phyloP scores from a whole-genome alignment of 2,329 filamentous ascomycete species.

The Trichophyton equinum region DNA sequence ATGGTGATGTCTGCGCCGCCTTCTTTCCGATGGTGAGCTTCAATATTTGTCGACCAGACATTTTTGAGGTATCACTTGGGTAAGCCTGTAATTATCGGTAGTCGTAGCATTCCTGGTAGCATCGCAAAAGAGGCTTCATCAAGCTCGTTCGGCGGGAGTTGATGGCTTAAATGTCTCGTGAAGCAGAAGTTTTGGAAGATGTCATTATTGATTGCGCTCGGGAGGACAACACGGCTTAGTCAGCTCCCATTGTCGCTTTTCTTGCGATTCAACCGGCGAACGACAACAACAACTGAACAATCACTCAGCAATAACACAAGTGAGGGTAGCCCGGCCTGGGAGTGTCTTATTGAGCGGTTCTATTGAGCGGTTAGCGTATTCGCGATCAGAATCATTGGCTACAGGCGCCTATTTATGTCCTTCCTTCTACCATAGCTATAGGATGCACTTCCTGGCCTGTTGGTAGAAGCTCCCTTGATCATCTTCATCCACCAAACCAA shows the following conservation, averaged over 20 bases:
- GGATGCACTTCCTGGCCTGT: neutral
- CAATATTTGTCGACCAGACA: conserved; percentile 29
- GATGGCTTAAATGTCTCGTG: neutral
- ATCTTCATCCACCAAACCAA: neutral
- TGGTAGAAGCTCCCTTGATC: neutral
- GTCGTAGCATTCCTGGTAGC: neutral
- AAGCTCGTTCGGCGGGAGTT: neutral
- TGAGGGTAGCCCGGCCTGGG: neutral
- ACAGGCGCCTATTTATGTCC: neutral
- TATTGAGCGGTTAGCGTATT: neutral
- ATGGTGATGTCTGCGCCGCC: conserved; percentile 14
- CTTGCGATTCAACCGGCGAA: neutral
- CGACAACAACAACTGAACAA: too few relatives aligned
- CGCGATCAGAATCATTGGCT: neutral
- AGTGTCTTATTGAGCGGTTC: neutral
- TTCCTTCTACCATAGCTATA: neutral
- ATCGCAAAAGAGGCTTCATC: neutral
- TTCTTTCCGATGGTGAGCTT: conserved; percentile 34
- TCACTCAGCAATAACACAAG: neutral
- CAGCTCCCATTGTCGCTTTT: neutral
- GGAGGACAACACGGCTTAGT: neutral
- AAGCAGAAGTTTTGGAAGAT: neutral
- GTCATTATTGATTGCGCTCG: neutral
- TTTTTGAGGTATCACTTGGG: conserved; percentile 13
- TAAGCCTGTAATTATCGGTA: neutral